phyloP scores from a whole-genome alignment of 768 basidiomycete species.

The Boletus subparvulus region DNA sequence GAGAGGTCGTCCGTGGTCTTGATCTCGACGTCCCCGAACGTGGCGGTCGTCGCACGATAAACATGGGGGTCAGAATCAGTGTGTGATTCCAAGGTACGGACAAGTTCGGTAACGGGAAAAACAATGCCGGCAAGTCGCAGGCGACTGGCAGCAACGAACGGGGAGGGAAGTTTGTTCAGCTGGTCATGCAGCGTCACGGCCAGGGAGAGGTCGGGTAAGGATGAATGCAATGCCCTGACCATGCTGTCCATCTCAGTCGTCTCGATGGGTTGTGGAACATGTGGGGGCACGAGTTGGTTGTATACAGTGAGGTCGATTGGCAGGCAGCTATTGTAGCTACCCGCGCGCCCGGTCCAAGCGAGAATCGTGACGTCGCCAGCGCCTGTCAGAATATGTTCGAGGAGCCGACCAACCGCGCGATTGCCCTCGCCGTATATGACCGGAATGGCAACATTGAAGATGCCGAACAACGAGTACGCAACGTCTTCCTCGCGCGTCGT shows the following conservation, averaged over 20 bases:
- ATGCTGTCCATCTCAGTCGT: too few relatives aligned
- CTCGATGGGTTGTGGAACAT: too few relatives aligned
- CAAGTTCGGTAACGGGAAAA: background rate
- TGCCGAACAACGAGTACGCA: constrained; percentile 9
- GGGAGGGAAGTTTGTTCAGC: background rate
- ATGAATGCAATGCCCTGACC: too few relatives aligned
- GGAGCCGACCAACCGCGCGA: constrained; percentile 2
- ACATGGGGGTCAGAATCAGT: too few relatives aligned
- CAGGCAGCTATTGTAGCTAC: too few relatives aligned
- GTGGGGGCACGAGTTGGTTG: too few relatives aligned
- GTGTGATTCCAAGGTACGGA: background rate
- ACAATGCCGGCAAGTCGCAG: constrained; percentile 5
- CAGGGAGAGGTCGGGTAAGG: too few relatives aligned
- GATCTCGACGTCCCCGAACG: too few relatives aligned
- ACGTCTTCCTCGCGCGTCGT: constrained; percentile 15
- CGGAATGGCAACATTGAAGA: constrained; percentile 4
- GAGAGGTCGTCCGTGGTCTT: background rate
- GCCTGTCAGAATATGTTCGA: too few relatives aligned
- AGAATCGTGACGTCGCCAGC: too few relatives aligned
- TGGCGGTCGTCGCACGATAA: too few relatives aligned
- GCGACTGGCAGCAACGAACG: background rate
- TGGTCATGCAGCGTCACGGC: background rate
- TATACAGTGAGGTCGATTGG: background rate
- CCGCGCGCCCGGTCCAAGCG: too few relatives aligned
- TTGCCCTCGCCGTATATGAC: constrained; percentile 11